These are phyloP conservation scores for Dioscorea cayenensis DNA, from an alignment of 116 monocot genomes.

Conservation along the genomic window DNA sequence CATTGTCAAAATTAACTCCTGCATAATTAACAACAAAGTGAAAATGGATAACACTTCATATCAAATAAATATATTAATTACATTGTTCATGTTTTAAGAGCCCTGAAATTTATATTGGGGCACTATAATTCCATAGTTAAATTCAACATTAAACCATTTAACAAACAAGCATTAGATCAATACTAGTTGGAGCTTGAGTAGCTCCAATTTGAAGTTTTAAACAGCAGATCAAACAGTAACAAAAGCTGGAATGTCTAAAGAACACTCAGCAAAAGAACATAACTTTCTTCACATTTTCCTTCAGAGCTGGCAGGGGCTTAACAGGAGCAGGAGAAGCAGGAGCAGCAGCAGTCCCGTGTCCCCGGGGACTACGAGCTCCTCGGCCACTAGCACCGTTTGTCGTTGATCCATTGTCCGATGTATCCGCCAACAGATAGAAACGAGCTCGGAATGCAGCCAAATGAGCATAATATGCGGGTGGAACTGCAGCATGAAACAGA, in stretches of 20 bases:
- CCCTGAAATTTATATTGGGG: too few relatives aligned
- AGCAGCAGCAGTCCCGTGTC: too few relatives aligned
- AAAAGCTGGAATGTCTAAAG: not conserved
- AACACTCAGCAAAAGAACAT: conserved; percentile 81
- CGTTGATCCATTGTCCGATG: conserved; percentile 70
- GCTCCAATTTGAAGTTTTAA: not conserved
- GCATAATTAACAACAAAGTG: too few relatives aligned
- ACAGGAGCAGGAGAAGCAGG: conserved; percentile 22
- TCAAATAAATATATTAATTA: too few relatives aligned
- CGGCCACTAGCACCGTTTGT: conserved; percentile 37
- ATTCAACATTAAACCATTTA: too few relatives aligned
- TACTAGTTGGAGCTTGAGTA: too few relatives aligned
- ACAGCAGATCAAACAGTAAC: not conserved
- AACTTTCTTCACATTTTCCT: conserved; percentile 80
- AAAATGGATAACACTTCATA: too few relatives aligned
- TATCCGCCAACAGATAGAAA: conserved; percentile 76
- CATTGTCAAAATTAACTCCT: too few relatives aligned
- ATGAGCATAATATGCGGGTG: conserved; percentile 87
- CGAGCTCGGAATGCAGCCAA: conserved; percentile 80
- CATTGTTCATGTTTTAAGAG: too few relatives aligned
- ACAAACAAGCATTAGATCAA: too few relatives aligned
- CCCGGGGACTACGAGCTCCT: conserved; percentile 6
- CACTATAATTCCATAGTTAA: too few relatives aligned
- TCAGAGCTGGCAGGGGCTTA: conserved; percentile 70
- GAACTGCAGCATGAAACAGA: conserved; percentile 32